These are phyloP conservation scores for Cutaneotrichosporon sp. DNA, from an alignment of 1,284 basidiomycete species.

Conservation along the genomic window DNA sequence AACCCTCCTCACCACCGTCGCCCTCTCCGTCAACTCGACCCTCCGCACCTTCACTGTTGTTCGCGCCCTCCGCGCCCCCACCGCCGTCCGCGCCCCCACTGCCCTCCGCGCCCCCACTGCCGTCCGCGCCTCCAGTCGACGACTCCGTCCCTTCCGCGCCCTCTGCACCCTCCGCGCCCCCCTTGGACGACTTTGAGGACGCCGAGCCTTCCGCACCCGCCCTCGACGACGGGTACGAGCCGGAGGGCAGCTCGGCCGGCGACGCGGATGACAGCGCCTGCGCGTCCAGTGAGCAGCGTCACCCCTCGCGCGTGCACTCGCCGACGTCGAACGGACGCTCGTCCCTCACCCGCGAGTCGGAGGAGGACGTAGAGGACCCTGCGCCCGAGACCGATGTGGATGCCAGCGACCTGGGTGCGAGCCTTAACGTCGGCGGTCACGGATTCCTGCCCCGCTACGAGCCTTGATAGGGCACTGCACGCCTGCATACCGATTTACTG, in stretches of 20 bases:
- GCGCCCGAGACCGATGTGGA: neutral
- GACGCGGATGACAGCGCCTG: neutral
- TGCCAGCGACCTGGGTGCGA: constrained; percentile 4
- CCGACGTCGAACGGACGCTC: too few relatives aligned
- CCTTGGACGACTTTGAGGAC: constrained; percentile 20
- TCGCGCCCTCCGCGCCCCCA: constrained; percentile 10
- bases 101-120: constrained; percentile 24
- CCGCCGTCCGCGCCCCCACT: neutral
- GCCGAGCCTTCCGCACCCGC: constrained; percentile 1
- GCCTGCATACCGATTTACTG: too few relatives aligned
- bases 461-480: too few relatives aligned
- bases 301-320: neutral
- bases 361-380: neutral
- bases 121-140: neutral
- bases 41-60: constrained; percentile 22
- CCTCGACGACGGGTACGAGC: neutral
- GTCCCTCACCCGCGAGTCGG: too few relatives aligned
- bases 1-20: neutral
- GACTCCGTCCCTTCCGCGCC: constrained; percentile 6
- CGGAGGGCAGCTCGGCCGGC: neutral
- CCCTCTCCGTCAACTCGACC: constrained; percentile 15
- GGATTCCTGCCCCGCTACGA: constrained; percentile 14
- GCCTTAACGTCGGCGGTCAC: constrained; percentile 12
- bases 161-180: constrained; percentile 20
- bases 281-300: neutral